phyloP scores from a whole-genome alignment of 345 rosid genomes.

The Aurinia saxatilis region DNA sequence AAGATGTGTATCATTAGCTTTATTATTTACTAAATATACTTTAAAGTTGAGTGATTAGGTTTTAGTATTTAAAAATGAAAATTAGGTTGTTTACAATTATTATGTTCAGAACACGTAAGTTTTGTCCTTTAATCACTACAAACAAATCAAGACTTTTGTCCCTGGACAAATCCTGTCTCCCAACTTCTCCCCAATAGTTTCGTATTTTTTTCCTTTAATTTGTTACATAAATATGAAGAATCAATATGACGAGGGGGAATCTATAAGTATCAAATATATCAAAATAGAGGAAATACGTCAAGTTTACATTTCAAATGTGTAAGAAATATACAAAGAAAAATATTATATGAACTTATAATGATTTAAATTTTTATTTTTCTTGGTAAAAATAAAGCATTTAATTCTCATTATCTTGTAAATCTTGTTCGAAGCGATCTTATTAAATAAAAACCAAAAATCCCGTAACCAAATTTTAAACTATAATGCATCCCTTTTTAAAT shows the following conservation, averaged over 20 bases:
- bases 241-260: no score
- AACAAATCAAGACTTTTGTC: conserved; percentile 21
- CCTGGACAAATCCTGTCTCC: conserved; percentile 16
- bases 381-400: no score
- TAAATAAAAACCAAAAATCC: no score
- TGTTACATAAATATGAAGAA: neutral
- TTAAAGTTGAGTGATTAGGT: neutral
- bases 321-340: no score
- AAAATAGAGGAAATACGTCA: no score
- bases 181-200: neutral
- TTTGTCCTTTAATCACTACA: conserved; percentile 15
- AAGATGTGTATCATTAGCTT: conserved; percentile 10
- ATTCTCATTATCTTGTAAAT: no score
- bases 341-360: no score
- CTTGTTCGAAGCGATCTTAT: no score
- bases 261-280: no score
- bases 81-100: neutral
- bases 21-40: neutral
- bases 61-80: neutral
- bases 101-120: neutral
- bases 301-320: no score
- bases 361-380: no score
- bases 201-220: neutral
- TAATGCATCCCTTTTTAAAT: neutral
- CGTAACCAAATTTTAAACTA: no score